Evolutionary conservation across 352 stramenopile species (phyloP), one percentile per base, ranked within the genome.

Genomic region (Globisporangium cylindrosporum): DNA sequence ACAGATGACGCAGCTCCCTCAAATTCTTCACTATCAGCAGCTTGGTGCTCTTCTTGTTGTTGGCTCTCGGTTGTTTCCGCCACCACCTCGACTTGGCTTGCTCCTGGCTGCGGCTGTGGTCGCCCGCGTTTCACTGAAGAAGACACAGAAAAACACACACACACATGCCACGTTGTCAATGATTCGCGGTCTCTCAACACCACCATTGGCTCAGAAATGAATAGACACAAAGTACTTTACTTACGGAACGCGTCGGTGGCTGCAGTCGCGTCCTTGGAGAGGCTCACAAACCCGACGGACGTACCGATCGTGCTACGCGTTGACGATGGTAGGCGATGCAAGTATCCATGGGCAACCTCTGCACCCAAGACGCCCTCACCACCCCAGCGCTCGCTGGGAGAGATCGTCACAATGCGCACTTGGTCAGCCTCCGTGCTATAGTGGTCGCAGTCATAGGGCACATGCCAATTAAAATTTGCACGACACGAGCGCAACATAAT

Each of bases 271-370:
- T 91, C 77, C 49, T 82, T 77, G 20, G 86, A 77, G 9, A 96
- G 77, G 65, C 82, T 92, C 24, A 94, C 83, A 72, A 92, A 96
- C 1, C 88, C 88, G 29, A 94, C 75, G 1, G 88, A 96, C 27
- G 77, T 79, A 43, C 88, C 88, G 41, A 85, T 78, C 0, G 83
- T 86, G 18, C 62, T 34, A 22, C 81, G 82, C 38, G 80, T 90
- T 2, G 70, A 74, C 8, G 76, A 80, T 27, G 97, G 97, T 54
- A 99, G 84, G 24, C 96, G 82, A 82, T 99, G 97, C 27, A 99
- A 77, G 64, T 98, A 98, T n/a, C 97, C 97, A 61, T 97, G 95
- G 5, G 89, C 97, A 24, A 99, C 92, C 68, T 98, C 95, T 1
- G 96, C 96, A 20, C 97, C 97, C 1, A 99, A 73, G 4, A 98